A percentile compares a stretch with the other conserved stretches of the same genome.
Conservation (phyloP, 129 eudicot genomes). For the Kitagawia praeruptora region DNA sequence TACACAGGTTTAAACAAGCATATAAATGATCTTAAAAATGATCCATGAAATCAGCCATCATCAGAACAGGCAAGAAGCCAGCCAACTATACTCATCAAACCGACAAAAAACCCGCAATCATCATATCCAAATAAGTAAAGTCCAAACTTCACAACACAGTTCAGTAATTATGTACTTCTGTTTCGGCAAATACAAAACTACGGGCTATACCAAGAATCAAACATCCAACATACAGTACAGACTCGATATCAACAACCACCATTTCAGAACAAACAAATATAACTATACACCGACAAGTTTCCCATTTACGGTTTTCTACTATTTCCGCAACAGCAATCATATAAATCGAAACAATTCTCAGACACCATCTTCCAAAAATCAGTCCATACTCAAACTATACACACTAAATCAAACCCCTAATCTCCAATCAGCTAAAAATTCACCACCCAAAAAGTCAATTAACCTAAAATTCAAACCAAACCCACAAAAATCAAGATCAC, state of each 20-base stretch:
- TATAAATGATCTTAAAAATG: background rate
- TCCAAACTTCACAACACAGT: background rate
- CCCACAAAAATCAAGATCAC: background rate
- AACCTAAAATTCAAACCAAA: background rate
- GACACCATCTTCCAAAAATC: background rate
- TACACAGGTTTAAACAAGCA: background rate
- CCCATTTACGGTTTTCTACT: too few species aligned
- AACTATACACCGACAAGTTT: background rate
- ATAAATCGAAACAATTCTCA: background rate
- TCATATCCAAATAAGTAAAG: background rate
- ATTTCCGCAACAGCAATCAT: background rate
- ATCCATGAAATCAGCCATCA: background rate
- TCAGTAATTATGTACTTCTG: background rate
- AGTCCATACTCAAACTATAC: background rate
- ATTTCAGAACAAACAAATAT: background rate
- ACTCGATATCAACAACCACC: background rate
- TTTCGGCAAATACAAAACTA: background rate
- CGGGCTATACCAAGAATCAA: background rate
- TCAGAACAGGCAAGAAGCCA: background rate
- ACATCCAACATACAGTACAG: background rate
- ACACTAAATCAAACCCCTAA: background rate
- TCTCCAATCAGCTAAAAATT: background rate
- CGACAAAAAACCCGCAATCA: background rate
- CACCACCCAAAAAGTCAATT: background rate
- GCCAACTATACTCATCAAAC: background rate